These are phyloP conservation scores for Paraurostyla sp. DNA, from an alignment of 73 alveolate genomes.

Conservation along the genomic window DNA sequence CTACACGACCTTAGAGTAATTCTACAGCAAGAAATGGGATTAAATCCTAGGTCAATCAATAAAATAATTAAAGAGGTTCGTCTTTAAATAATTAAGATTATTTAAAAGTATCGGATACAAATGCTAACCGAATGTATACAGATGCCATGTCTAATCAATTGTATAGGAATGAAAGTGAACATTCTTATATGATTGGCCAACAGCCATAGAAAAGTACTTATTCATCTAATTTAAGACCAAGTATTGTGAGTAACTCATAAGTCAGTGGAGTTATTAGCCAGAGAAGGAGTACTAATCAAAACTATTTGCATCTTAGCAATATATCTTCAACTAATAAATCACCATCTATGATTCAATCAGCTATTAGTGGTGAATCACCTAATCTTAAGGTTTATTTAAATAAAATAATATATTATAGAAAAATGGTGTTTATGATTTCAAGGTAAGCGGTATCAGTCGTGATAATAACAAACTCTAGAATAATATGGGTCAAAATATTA, in stretches of 20 bases:
- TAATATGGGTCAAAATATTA: background rate
- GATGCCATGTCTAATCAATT: too few species aligned
- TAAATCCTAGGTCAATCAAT: too few species aligned
- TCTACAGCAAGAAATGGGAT: too few species aligned
- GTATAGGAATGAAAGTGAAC: background rate
- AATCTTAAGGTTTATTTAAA: background rate
- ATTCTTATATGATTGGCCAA: background rate
- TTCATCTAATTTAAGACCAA: background rate
- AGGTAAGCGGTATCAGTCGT: background rate
- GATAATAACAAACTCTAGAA: background rate
- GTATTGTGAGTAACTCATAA: background rate
- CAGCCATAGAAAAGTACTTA: background rate
- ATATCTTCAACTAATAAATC: conserved; percentile 1
- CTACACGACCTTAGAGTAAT: too few species aligned
- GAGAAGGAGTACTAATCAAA: background rate
- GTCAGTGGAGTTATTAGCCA: conserved; percentile 5
- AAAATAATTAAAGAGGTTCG: too few species aligned
- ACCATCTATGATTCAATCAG: background rate
- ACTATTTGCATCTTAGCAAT: background rate
- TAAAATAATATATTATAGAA: too few species aligned
- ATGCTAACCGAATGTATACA: too few species aligned
- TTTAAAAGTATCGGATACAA: too few species aligned
- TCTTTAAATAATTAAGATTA: too few species aligned
- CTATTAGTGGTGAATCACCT: conserved; percentile 4
- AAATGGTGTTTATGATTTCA: background rate